Evolutionary conservation across 805 yeast genomes (phyloP).

Genomic region (Yamadazyma nakazawae): DNA sequence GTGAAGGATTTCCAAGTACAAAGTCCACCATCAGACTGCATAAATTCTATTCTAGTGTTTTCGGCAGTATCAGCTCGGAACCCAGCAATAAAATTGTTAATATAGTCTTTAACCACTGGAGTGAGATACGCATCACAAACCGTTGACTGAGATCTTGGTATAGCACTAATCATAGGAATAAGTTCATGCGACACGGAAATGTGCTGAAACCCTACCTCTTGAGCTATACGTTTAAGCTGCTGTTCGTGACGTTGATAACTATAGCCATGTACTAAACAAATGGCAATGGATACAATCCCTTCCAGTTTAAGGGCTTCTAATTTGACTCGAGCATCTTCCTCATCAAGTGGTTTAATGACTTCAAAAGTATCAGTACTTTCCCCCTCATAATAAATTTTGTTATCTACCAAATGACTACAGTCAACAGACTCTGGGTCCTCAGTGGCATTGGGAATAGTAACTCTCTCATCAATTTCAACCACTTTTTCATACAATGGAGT

Average conservation of each 20-base stretch:
- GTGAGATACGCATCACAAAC: constrained; percentile 82
- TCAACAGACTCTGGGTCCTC: constrained; percentile 39
- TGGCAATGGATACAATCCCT: constrained; percentile 69
- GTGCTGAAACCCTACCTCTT: constrained; percentile 62
- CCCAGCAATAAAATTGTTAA: constrained; percentile 60
- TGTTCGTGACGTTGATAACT: constrained; percentile 69
- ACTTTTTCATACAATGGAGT: constrained; percentile 14
- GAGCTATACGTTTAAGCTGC: constrained; percentile 43
- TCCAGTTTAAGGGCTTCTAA: constrained; percentile 45
- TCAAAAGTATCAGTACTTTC: constrained; percentile 65
- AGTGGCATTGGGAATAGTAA: constrained; percentile 23
- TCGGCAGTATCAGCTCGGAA: constrained; percentile 46
- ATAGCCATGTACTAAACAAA: constrained; percentile 70
- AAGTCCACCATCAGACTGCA: constrained; percentile 21
- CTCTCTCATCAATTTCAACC: constrained; percentile 19
- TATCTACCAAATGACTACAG: constrained; percentile 16
- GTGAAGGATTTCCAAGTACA: constrained; percentile 16
- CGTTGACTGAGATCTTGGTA: constrained; percentile 73
- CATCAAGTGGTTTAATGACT: constrained; percentile 51
- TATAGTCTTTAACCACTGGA: constrained; percentile 68
- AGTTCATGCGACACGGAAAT: constrained; percentile 66
- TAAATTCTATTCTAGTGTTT: constrained; percentile 19
- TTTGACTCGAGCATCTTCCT: constrained; percentile 35
- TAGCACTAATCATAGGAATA: constrained; percentile 76
- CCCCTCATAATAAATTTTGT: constrained; percentile 46